phyloP scores from a whole-genome alignment of 2,329 filamentous ascomycete species.

The Colletotrichum sp. region DNA sequence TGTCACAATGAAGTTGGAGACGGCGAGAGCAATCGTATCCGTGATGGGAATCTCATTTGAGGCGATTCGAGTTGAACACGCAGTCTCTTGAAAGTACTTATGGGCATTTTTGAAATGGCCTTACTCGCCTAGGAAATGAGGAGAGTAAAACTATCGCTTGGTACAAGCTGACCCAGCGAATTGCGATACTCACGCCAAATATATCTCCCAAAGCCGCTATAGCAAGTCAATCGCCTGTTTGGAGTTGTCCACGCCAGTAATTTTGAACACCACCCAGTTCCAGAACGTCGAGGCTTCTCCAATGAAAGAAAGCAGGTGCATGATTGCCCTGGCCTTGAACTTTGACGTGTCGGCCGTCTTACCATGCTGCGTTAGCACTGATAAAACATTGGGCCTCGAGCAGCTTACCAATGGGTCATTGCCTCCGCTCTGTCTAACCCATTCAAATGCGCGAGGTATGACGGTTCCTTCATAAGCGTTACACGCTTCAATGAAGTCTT shows the following conservation, averaged over 20 bases:
- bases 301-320: background rate
- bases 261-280: background rate
- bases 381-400: background rate
- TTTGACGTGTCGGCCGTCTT: background rate
- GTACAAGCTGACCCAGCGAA: no score
- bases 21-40: background rate
- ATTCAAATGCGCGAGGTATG: background rate
- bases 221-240: background rate
- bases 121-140: no score
- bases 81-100: no score
- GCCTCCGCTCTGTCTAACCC: background rate
- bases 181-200: background rate
- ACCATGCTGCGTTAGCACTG: background rate
- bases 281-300: background rate
- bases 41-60: background rate
- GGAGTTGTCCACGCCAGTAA: background rate
- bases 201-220: background rate
- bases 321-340: background rate
- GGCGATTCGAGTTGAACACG: no score
- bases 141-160: no score
- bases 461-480: background rate
- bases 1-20: no score
- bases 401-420: background rate
- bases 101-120: no score
- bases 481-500: background rate